Evolutionary conservation across 805 yeast genomes (phyloP), one percentile per base, ranked within the genome.

Genomic region (Myxozyma neglecta): DNA sequence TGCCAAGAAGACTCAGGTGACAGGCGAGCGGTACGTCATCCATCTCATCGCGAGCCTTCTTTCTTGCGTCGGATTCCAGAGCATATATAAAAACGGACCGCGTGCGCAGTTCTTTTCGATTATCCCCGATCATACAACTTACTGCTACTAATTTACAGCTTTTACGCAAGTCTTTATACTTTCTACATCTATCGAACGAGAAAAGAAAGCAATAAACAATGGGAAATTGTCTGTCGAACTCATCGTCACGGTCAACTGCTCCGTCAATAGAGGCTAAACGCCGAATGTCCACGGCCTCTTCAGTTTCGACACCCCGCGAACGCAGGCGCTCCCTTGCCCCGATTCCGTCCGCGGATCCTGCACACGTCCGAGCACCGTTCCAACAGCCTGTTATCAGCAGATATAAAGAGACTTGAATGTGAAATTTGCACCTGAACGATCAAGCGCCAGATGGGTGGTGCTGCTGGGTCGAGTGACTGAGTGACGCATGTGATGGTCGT

Each of bases 251-350:
- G 20, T 39, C 57, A 13, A 34, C 56, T 8, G 35, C 42, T 20
- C 36, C 57, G 42, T 42, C 53, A 0, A 24, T 36, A 11, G 18
- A 39, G 4, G 58, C 50, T 18, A 52, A 56, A 43, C 60, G 60
- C 34, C 48, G 60, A 32, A 49, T 24, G 57, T 52, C 57, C 11
- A 42, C 55, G 20, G 34, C 56, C 32, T 53, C 51, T 34, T 39
- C 56, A 29, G 53, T 32, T 1, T 20, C 46, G 43, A 40, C 39
- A 6, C 14, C 52, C 6, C 55, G 59, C 16, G 60, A 46, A 34
- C 58, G 61, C 11, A 56, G 65, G 6, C 53, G 42, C 45, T 62
- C 65, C 14, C 59, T 62, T n/a, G 65, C 65, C 20, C 60, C 58
- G 29, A 49, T 58, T 18, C 65, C 65, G 35, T 58, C 63, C n/a